These are phyloP conservation scores for Saturnispora diversa DNA, from an alignment of 805 yeast genomes.

Conservation along the genomic window DNA sequence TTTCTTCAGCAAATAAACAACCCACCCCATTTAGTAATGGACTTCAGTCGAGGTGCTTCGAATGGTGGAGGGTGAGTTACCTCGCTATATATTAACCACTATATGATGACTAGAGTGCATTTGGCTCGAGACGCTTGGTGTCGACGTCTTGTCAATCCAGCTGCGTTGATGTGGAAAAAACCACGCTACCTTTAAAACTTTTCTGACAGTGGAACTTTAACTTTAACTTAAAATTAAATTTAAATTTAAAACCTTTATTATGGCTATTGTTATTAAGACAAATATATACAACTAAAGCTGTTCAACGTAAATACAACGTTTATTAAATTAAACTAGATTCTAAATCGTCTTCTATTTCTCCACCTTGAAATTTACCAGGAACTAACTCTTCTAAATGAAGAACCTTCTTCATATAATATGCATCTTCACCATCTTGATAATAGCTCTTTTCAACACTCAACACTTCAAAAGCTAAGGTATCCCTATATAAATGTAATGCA, in stretches of 20 bases:
- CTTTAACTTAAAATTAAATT: not conserved
- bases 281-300: constrained; percentile 24
- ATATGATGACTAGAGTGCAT: constrained; percentile 97
- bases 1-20: not conserved
- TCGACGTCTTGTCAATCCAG: constrained; percentile 26
- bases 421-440: constrained; percentile 97
- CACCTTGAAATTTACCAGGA: constrained; percentile 49
- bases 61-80: too few relatives aligned
- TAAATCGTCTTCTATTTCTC: constrained; percentile 48
- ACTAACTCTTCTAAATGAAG: constrained; percentile 52
- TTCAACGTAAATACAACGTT: too few relatives aligned
- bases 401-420: constrained; percentile 83
- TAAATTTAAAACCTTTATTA: not conserved
- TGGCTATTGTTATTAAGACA: too few relatives aligned
- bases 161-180: constrained; percentile 94
- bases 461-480: constrained; percentile 76
- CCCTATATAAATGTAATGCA: constrained; percentile 84
- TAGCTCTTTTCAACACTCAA: constrained; percentile 77
- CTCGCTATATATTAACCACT: constrained; percentile 4
- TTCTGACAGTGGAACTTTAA: constrained; percentile 9
- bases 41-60: not conserved
- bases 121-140: constrained; percentile 87
- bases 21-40: not conserved
- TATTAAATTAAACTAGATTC: constrained; percentile 36
- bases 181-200: constrained; percentile 75